A percentile compares a stretch with the other conserved stretches of the same genome.
These are phyloP conservation scores for Leavenworthia alabamica DNA, from an alignment of 345 rosid species.

Conservation along the genomic window DNA sequence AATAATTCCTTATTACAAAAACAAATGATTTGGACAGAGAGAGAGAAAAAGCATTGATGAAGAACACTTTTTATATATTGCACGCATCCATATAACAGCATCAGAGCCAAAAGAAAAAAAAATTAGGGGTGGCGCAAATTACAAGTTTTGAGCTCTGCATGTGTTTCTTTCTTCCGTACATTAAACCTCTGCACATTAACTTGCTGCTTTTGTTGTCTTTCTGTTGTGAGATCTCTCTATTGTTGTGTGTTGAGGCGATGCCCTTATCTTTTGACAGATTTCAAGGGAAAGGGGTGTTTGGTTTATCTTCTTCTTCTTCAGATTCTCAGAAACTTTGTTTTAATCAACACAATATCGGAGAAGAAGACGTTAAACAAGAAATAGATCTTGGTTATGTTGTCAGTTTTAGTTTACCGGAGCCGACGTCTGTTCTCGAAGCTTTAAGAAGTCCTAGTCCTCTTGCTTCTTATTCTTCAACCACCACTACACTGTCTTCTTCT, in stretches of 20 bases:
- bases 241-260: constrained; percentile 50
- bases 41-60: constrained; percentile 28
- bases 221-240: too few relatives aligned
- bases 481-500: constrained; percentile 67
- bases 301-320: constrained; percentile 38
- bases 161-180: constrained; percentile 33
- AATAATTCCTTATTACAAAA: too few relatives aligned
- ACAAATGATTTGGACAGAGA: not conserved
- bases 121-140: constrained; percentile 28
- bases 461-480: constrained; percentile 38
- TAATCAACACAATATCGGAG: constrained; percentile 12
- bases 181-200: not conserved
- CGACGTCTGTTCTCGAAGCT: constrained; percentile 59
- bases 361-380: too few relatives aligned
- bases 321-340: constrained; percentile 25
- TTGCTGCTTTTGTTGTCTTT: constrained; percentile 17
- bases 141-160: constrained; percentile 36
- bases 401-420: constrained; percentile 46
- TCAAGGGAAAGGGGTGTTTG: constrained; percentile 83
- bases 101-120: too few relatives aligned
- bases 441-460: constrained; percentile 56
- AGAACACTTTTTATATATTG: constrained; percentile 48
- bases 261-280: constrained; percentile 78
- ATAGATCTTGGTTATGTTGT: constrained; percentile 35
- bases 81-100: constrained; percentile 61